These are phyloP conservation scores for Citrus hindsii DNA, from an alignment of 345 rosid species.

Conservation along the genomic window DNA sequence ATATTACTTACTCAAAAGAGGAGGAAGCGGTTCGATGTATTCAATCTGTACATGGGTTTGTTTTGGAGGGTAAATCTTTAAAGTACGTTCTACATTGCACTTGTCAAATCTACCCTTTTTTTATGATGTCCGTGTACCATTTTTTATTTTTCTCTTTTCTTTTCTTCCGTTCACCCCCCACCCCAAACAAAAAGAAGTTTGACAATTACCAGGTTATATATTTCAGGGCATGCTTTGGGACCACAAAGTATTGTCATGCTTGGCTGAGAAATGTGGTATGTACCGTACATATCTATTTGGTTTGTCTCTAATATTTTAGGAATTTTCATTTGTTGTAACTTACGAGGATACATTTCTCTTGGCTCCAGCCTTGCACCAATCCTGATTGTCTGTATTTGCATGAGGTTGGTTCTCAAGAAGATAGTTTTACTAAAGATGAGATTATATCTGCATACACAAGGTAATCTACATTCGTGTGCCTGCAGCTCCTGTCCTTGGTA, in stretches of 20 bases:
- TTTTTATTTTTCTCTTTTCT: not conserved
- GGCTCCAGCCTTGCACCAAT: slow-evolving; percentile 77
- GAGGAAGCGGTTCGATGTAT: slow-evolving; percentile 94
- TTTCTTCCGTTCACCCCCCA: not conserved
- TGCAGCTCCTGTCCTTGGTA: not conserved
- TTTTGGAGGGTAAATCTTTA: slow-evolving; percentile 75
- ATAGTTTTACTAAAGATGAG: slow-evolving; percentile 96
- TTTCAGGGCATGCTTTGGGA: slow-evolving; percentile 93
- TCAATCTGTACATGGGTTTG: slow-evolving; percentile 85
- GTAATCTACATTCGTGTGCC: slow-evolving; percentile 28
- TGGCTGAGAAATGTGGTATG: slow-evolving; percentile 93
- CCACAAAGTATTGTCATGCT: slow-evolving; percentile 95
- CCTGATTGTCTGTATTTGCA: slow-evolving; percentile 96
- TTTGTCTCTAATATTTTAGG: not conserved
- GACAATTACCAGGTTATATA: not conserved
- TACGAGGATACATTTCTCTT: slow-evolving; percentile 14
- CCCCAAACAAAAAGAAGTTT: not conserved
- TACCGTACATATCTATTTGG: slow-evolving; percentile 2
- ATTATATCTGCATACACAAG: slow-evolving; percentile 79
- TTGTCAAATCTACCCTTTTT: not conserved
- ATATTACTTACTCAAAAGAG: slow-evolving; percentile 77
- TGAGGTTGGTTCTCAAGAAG: slow-evolving; percentile 87
- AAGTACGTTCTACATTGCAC: slow-evolving; percentile 37
- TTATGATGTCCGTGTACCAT: not conserved
- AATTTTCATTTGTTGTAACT: not conserved